Percentiles rank a stretch among this genome's conserved stretches.
Conservation (phyloP, 2,329 filamentous ascomycete genomes). For the Fusarium buxicola region DNA sequence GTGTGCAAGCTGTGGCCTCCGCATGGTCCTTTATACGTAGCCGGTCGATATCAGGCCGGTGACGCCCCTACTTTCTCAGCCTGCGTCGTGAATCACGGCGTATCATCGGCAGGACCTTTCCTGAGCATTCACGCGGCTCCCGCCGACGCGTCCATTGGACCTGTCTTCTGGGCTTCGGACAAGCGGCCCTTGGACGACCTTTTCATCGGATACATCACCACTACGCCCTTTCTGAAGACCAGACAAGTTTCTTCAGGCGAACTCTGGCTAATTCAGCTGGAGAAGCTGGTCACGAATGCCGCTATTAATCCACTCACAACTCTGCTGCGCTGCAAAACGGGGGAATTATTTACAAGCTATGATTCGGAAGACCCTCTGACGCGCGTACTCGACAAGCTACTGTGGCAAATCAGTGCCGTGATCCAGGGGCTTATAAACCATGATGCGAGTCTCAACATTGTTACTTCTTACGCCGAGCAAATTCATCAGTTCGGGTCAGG, state of each 20-base stretch:
- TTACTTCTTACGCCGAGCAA: constrained; percentile 5
- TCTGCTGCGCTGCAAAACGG: constrained; percentile 7
- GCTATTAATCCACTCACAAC: constrained; percentile 14
- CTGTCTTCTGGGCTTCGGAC: constrained; percentile 2
- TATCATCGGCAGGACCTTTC: constrained; percentile 13
- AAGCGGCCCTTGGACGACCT: background rate
- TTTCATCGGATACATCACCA: constrained; percentile 3
- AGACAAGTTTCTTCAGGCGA: background rate
- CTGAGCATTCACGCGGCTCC: constrained; percentile 12
- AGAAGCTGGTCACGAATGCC: constrained; percentile 16
- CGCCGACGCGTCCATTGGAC: constrained; percentile 10
- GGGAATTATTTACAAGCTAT: background rate
- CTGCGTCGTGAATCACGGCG: constrained; percentile 15
- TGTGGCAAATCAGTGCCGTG: constrained; percentile 4
- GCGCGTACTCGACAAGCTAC: background rate
- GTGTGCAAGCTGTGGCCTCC: constrained; percentile 23
- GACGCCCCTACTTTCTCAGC: constrained; percentile 8
- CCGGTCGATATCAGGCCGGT: background rate
- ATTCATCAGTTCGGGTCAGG: background rate
- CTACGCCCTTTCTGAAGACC: constrained; percentile 1
- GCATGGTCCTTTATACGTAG: constrained; percentile 5
- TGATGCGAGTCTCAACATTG: background rate
- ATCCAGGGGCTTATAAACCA: constrained; percentile 11
- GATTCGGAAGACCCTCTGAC: background rate
- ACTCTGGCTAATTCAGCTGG: constrained; percentile 7